Evolutionary conservation across 208 protist genomes (phyloP).

Genomic region (Herpetomonas samuelpessoai): DNA sequence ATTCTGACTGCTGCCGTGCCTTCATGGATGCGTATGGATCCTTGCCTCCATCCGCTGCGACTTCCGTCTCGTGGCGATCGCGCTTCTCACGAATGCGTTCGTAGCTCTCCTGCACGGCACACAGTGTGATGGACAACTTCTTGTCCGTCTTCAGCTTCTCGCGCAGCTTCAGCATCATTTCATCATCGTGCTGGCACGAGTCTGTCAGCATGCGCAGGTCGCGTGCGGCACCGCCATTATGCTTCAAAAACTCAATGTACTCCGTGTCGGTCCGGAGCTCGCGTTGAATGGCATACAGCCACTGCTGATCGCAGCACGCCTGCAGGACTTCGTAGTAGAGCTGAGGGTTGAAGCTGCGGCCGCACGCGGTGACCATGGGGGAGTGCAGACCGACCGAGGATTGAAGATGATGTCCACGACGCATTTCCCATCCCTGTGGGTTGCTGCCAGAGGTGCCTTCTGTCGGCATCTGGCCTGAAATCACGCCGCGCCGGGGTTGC

Average conservation of each 20-base stretch:
- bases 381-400: conserved; percentile 70
- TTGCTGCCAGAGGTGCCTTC: conserved; percentile 17
- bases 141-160: conserved; percentile 67
- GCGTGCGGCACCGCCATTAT: conserved; percentile 70
- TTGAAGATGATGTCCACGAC: conserved; percentile 69
- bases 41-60: conserved; percentile 67
- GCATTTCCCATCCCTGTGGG: conserved; percentile 45
- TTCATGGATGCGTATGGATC: conserved; percentile 78
- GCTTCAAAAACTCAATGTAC: conserved; percentile 67
- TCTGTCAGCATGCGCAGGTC: conserved; percentile 62
- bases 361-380: conserved; percentile 69
- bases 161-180: conserved; percentile 76
- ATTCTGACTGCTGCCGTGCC: conserved; percentile 44
- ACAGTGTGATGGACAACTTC: conserved; percentile 76
- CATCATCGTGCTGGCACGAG: conserved; percentile 65
- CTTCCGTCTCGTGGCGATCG: conserved; percentile 73
- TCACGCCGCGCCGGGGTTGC: conserved; percentile 24
- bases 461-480: conserved; percentile 56
- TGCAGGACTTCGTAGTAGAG: conserved; percentile 83
- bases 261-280: conserved; percentile 68
- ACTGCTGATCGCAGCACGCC: conserved; percentile 83
- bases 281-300: conserved; percentile 81
- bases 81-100: conserved; percentile 74
- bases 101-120: conserved; percentile 85
- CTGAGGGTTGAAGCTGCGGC: conserved; percentile 74